Evolutionary conservation across 148 eudicot genomes (phyloP).

Genomic region (Fagopyrum homotropicum): DNA sequence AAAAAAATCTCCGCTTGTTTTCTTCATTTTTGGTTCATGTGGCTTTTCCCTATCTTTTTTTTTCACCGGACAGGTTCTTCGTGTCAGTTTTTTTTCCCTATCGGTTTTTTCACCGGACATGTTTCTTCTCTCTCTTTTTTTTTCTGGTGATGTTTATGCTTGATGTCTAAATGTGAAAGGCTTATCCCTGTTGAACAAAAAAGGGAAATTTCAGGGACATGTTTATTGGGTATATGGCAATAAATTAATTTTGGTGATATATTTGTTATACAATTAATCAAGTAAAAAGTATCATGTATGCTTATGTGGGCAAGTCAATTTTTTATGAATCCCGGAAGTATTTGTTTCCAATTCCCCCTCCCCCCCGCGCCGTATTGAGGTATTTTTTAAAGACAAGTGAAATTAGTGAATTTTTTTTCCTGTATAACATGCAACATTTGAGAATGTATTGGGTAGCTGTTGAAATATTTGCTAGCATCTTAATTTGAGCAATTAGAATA

Average conservation of each 20-base stretch:
- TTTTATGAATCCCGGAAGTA: background rate
- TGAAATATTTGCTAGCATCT: background rate
- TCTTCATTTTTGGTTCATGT: background rate
- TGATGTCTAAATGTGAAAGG: too few species aligned
- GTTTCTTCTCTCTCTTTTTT: too few species aligned
- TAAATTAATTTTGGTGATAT: too few species aligned
- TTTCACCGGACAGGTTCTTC: background rate
- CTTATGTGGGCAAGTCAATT: background rate
- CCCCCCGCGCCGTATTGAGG: background rate
- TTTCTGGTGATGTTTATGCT: too few species aligned
- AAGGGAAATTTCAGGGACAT: too few species aligned
- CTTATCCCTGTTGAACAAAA: too few species aligned
- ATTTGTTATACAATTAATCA: too few species aligned
- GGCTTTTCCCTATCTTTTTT: background rate
- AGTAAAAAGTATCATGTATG: background rate
- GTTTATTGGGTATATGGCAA: too few species aligned
- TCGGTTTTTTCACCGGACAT: too few species aligned
- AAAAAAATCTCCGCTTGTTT: background rate
- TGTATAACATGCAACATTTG: background rate
- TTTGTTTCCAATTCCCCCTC: background rate
- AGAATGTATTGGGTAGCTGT: background rate
- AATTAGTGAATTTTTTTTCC: background rate
- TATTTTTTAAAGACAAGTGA: background rate
- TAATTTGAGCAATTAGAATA: background rate
- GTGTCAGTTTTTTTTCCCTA: background rate